A percentile compares a stretch with the other conserved stretches of the same genome.
Conservation (phyloP, 495 filamentous ascomycete genomes). For the Aspergillus indologenus region DNA sequence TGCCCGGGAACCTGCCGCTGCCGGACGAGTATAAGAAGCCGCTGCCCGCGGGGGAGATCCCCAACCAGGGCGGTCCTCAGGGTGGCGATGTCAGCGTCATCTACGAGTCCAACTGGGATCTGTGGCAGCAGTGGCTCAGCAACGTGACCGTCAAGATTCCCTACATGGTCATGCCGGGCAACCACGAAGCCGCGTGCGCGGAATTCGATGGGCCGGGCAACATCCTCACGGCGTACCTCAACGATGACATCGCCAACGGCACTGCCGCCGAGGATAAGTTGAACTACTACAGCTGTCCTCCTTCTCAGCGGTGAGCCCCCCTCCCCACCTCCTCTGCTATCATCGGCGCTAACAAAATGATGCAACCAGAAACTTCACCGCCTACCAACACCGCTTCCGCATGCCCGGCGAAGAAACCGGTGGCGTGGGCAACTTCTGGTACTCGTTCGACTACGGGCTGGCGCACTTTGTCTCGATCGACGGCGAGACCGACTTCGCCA, state of each 20-base stretch:
- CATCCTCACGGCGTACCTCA: slow-evolving; percentile 46
- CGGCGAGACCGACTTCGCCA: slow-evolving; percentile 49
- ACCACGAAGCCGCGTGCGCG: slow-evolving; percentile 22
- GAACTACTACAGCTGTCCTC: slow-evolving; percentile 53
- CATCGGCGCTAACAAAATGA: not conserved
- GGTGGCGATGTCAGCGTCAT: slow-evolving; percentile 44
- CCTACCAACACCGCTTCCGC: slow-evolving; percentile 53
- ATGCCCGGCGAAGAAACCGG: slow-evolving; percentile 47
- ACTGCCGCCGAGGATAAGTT: slow-evolving; percentile 29
- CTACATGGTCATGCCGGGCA: slow-evolving; percentile 18
- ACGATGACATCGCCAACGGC: slow-evolving; percentile 31
- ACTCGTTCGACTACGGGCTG: slow-evolving; percentile 55
- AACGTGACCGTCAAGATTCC: slow-evolving; percentile 36
- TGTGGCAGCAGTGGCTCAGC: slow-evolving; percentile 47
- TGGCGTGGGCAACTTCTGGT: slow-evolving; percentile 55
- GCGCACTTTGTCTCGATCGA: slow-evolving; percentile 48
- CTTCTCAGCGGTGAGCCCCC: slow-evolving; percentile 43
- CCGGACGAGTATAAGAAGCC: slow-evolving; percentile 40
- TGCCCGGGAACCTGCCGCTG: slow-evolving; percentile 23
- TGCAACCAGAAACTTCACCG: slow-evolving; percentile 47
- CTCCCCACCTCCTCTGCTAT: not conserved
- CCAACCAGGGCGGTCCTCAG: slow-evolving; percentile 40
- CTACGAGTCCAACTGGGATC: slow-evolving; percentile 50
- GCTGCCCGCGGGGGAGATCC: slow-evolving; percentile 43
- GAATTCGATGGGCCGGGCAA: slow-evolving; percentile 51